Evolutionary conservation across 2,329 filamentous ascomycete genomes (phyloP), one percentile per base, ranked within the genome.

Genomic region (Decorospora gaudefroyi): DNA sequence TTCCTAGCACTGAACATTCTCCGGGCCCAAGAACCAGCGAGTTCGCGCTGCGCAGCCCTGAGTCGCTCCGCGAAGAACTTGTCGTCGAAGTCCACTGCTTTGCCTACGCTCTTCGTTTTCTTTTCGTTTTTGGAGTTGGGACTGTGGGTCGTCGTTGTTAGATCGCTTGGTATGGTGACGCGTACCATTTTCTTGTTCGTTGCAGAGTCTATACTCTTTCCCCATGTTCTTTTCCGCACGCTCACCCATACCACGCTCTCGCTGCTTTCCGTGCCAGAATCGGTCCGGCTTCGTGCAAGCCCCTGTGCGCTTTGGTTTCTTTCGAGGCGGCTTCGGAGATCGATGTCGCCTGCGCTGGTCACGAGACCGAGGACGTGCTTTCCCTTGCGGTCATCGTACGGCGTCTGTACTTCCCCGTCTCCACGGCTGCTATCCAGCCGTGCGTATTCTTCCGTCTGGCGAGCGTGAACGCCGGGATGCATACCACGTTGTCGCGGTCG

Each of bases 81-180:
- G 42, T 68, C 64, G 41, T 67, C 65, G 23, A 67, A 68, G 15
- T 62, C 58, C 8, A 55, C 16, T 10, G 28, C 23, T 4, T 12
- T 17, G 7, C 12, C 21, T 6, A 13, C n/a, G 0, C 8, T 7
- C 8, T 19, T 35, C 4, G 1, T 28, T 19, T 8, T n/a, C 18
- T 30, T 39, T 4, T 21, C 25, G 6, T 34, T 35, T 35, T 7
- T 10, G 7, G 6, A 22, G 34, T 28, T 11, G 21, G 17, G 16
- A 18, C 17, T n/a, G n/a, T n/a, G n/a, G n/a, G n/a, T n/a, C n/a
- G n/a, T 47, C 11, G 42, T 46, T 1, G 47, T 53, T 13, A 62
- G 40, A 25, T 30, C 49, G 16, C 32, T 44, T 4, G 59, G 59
- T 6, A 64, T 43, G 13, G 31, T 29, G 16, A 62, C 19, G 11